A percentile compares a stretch with the other conserved stretches of the same genome.
Conservation (phyloP, 331 rosid species). For the Malus hybrid region DNA sequence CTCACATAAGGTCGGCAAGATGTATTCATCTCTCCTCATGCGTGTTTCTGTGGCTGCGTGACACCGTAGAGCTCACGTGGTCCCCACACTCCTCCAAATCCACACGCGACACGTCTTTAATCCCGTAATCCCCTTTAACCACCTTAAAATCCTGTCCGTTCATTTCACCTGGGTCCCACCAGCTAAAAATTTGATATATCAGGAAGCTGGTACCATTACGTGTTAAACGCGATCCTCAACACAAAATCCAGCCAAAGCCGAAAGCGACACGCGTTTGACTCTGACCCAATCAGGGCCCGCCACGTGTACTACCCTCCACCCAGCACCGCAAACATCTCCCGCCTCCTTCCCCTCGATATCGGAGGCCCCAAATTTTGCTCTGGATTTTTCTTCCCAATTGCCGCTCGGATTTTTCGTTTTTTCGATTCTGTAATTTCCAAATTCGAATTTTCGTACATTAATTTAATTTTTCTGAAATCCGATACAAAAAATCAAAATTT, state of each 20-base stretch:
- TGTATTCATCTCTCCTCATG: background rate
- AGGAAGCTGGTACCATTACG: background rate
- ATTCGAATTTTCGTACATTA: background rate
- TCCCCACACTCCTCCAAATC: background rate
- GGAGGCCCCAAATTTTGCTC: background rate
- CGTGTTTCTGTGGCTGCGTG: background rate
- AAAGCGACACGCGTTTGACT: background rate
- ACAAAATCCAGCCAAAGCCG: no score
- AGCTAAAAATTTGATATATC: background rate
- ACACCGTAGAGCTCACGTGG: background rate
- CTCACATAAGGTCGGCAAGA: background rate
- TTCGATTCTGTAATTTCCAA: background rate
- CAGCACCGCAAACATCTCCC: background rate
- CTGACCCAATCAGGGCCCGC: background rate
- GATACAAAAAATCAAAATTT: background rate
- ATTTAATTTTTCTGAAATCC: background rate
- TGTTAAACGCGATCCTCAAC: background rate
- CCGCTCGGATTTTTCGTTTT: slow-evolving; percentile 2
- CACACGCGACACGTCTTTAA: background rate
- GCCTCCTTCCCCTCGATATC: background rate
- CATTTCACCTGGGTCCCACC: background rate
- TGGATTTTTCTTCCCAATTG: background rate
- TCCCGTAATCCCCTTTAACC: background rate
- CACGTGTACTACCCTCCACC: background rate
- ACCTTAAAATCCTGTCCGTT: background rate